phyloP scores from a whole-genome alignment of 805 yeast species.

The Brettanomyces nanus region DNA sequence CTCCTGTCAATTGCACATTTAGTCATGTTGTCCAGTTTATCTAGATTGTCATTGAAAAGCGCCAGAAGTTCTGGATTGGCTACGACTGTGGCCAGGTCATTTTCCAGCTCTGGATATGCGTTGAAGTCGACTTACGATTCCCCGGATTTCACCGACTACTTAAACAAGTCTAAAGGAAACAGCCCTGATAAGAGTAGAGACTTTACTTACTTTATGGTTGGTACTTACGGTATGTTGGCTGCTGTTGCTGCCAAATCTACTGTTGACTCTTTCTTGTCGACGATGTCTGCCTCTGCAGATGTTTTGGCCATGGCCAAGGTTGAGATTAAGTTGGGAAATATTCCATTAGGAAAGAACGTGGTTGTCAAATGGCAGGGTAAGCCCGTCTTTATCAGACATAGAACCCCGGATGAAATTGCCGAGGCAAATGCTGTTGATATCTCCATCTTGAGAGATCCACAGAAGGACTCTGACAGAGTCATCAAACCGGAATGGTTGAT shows the following conservation, averaged over 20 bases:
- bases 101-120: conserved; percentile 41
- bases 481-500: conserved; percentile 96
- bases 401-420: conserved; percentile 85
- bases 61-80: conserved; percentile 21
- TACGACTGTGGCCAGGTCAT: conserved; percentile 34
- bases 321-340: conserved; percentile 87
- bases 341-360: conserved; percentile 97
- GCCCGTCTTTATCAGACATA: conserved; percentile 99
- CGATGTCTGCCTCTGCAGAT: conserved; percentile 98
- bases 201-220: conserved; percentile 95
- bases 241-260: conserved; percentile 96
- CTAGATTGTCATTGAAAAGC: conserved; percentile 25
- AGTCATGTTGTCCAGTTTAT: no score
- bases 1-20: no score
- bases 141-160: conserved; percentile 80
- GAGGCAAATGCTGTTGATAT: conserved; percentile 88
- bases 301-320: conserved; percentile 99
- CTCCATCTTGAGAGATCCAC: conserved; percentile 82
- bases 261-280: conserved; percentile 82
- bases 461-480: conserved; percentile 87
- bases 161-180: conserved; percentile 60
- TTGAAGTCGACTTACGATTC: conserved; percentile 77
- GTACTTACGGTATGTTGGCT: conserved; percentile 81
- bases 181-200: conserved; percentile 63
- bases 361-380: conserved; percentile 99